These are phyloP conservation scores for Aureobasidium sp. DNA, from an alignment of 2,329 filamentous ascomycete genomes.

Conservation along the genomic window DNA sequence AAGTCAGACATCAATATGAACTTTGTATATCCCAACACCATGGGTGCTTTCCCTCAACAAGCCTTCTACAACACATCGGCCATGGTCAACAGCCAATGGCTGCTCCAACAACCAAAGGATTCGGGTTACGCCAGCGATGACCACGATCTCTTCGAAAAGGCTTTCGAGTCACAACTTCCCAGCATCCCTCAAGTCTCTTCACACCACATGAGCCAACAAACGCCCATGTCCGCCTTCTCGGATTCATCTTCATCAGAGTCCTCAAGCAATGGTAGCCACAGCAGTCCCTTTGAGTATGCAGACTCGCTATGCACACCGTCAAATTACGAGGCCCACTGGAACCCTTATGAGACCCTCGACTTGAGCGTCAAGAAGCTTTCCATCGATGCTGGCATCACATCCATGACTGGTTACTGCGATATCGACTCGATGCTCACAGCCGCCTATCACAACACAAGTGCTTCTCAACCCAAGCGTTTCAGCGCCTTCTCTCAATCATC, in stretches of 20 bases:
- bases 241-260: constrained; percentile 8
- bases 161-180: constrained; percentile 1
- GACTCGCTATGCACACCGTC: constrained; percentile 5
- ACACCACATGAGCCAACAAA: constrained; percentile 4
- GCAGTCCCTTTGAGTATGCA: constrained; percentile 14
- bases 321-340: neutral
- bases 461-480: constrained; percentile 9
- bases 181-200: neutral
- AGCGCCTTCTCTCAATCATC: neutral
- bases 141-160: constrained; percentile 11
- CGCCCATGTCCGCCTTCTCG: constrained; percentile 9
- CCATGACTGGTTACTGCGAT: constrained; percentile 15
- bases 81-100: constrained; percentile 9
- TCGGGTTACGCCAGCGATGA: constrained; percentile 12
- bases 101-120: constrained; percentile 15
- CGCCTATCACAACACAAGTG: constrained; percentile 5
- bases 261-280: neutral
- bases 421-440: constrained; percentile 10
- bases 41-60: constrained; percentile 4
- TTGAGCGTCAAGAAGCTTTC: neutral
- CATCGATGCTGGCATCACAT: constrained; percentile 7
- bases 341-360: constrained; percentile 2
- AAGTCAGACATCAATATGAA: constrained; percentile 1
- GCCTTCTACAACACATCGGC: constrained; percentile 3
- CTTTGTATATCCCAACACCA: neutral